These are phyloP conservation scores for Tylopilus sp. DNA, from an alignment of 1,284 basidiomycete genomes.

Conservation along the genomic window DNA sequence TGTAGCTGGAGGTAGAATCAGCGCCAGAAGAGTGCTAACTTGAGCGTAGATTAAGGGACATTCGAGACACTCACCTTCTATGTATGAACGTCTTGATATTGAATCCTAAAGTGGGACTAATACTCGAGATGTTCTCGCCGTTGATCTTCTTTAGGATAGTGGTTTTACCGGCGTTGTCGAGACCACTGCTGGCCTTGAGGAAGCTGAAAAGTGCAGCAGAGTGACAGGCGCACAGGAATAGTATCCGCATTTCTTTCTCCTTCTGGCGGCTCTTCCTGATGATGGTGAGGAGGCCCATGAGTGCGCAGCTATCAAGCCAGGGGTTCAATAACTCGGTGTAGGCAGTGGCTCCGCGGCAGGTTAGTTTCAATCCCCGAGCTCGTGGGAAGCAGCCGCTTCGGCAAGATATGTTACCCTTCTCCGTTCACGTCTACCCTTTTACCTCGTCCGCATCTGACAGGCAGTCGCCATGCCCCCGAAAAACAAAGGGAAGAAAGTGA, in stretches of 20 bases:
- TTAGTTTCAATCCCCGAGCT: constrained; percentile 18
- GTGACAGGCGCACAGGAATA: constrained; percentile 75
- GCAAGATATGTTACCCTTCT: constrained; percentile 20
- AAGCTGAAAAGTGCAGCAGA: constrained; percentile 9
- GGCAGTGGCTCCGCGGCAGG: constrained; percentile 11
- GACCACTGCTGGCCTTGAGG: constrained; percentile 58
- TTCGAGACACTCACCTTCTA: constrained; percentile 62
- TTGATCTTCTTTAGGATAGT: constrained; percentile 96
- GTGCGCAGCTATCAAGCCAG: constrained; percentile 29
- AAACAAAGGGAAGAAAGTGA: constrained; percentile 84
- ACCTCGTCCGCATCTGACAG: neutral
- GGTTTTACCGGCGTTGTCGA: constrained; percentile 99
- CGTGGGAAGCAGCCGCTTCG: constrained; percentile 2
- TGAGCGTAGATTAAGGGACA: constrained; percentile 19
- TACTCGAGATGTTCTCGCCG: constrained; percentile 80
- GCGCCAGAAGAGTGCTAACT: constrained; percentile 19
- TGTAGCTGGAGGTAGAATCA: constrained; percentile 59
- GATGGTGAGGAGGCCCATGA: constrained; percentile 88
- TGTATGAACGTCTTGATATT: constrained; percentile 97
- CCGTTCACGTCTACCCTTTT: neutral
- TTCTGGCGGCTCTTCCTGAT: constrained; percentile 95
- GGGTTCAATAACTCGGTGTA: neutral
- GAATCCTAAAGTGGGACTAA: constrained; percentile 96
- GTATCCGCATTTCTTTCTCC: constrained; percentile 92
- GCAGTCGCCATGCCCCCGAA: constrained; percentile 72